phyloP scores from a whole-genome alignment of 2,329 filamentous ascomycete genomes.

The Monosporascus sp. region DNA sequence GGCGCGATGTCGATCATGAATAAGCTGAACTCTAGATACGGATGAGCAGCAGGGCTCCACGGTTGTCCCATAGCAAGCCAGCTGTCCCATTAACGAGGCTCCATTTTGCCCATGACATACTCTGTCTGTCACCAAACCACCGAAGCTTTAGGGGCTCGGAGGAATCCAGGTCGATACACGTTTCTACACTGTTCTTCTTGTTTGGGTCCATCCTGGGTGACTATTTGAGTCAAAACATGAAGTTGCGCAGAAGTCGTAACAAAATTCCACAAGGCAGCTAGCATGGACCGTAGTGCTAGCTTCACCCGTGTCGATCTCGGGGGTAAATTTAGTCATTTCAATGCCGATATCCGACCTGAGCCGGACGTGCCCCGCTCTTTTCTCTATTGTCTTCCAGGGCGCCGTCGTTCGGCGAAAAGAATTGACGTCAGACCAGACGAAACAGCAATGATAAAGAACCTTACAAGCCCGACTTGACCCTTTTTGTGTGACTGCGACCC shows the following conservation, averaged over 20 bases:
- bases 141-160: too few relatives aligned
- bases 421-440: neutral
- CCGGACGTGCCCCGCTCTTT: neutral
- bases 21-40: slow-evolving; percentile 68
- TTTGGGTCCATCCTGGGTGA: too few relatives aligned
- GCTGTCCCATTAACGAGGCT: neutral
- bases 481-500: too few relatives aligned
- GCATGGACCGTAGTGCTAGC: neutral
- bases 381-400: neutral
- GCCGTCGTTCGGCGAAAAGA: neutral
- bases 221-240: too few relatives aligned
- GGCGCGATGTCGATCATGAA: slow-evolving; percentile 79
- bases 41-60: slow-evolving; percentile 15
- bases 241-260: neutral
- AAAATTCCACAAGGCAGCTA: neutral
- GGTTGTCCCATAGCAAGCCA: neutral
- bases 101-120: neutral
- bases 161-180: too few relatives aligned
- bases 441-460: neutral
- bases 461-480: too few relatives aligned
- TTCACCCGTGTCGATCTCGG: neutral
- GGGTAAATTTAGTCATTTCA: neutral
- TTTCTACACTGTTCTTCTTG: too few relatives aligned
- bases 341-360: neutral
- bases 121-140: too few relatives aligned